phyloP scores from a whole-genome alignment of 495 filamentous ascomycete species.

The Tuber indicum region DNA sequence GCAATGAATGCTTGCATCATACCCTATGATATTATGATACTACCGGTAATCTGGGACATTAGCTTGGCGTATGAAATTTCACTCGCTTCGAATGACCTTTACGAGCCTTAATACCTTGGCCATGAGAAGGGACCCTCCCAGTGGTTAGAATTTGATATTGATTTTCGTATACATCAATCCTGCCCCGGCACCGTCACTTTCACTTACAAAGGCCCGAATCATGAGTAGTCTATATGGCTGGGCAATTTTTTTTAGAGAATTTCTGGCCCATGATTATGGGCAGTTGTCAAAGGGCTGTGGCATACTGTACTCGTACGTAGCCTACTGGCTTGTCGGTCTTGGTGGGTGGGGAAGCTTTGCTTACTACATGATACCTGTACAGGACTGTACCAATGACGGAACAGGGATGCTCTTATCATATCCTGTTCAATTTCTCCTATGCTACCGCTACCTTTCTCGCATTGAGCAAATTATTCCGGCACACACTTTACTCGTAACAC shows the following conservation, averaged over 20 bases:
- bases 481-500: no score
- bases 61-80: not conserved
- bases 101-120: no score
- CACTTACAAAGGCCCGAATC: not conserved
- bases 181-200: not conserved
- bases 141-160: not conserved
- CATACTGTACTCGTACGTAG: no score
- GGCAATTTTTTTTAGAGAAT: not conserved
- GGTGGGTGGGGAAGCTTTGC: not conserved
- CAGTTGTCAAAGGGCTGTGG: not conserved
- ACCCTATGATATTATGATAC: slow-evolving; percentile 10
- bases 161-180: not conserved
- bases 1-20: slow-evolving; percentile 33
- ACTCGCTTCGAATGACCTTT: not conserved
- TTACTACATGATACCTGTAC: no score
- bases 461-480: not conserved
- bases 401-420: not conserved
- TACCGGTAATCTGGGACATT: not conserved
- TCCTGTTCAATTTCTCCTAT: not conserved
- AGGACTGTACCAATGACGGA: not conserved
- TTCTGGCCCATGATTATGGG: not conserved
- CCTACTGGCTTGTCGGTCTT: not conserved
- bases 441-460: not conserved
- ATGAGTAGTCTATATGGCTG: not conserved
- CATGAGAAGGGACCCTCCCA: no score